These are phyloP conservation scores for Penicillium steckii DNA, from an alignment of 495 filamentous ascomycete species.

Conservation along the genomic window DNA sequence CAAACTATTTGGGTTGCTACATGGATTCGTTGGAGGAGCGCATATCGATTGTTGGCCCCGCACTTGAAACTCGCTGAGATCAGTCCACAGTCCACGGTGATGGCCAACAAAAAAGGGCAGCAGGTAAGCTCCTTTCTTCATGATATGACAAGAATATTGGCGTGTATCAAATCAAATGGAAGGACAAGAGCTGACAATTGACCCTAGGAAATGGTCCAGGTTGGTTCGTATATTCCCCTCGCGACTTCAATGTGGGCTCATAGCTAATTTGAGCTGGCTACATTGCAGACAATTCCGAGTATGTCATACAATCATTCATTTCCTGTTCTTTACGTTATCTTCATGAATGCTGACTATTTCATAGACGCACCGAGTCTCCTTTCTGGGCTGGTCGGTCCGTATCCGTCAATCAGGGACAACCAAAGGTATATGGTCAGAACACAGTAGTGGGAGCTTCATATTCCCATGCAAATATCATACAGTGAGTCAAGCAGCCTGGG, in stretches of 20 bases:
- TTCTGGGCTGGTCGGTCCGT: constrained; percentile 76
- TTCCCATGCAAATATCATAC: constrained; percentile 92
- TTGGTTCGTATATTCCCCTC: constrained; percentile 69
- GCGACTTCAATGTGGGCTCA: constrained; percentile 18
- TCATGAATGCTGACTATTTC: constrained; percentile 24
- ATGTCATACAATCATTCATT: constrained; percentile 24
- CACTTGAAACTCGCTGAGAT: constrained; percentile 27
- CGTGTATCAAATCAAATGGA: background rate
- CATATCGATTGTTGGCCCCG: constrained; percentile 21
- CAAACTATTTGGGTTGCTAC: background rate
- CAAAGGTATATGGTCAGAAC: constrained; percentile 61
- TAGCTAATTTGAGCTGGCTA: constrained; percentile 22
- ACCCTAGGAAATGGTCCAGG: constrained; percentile 97
- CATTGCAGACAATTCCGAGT: constrained; percentile 50
- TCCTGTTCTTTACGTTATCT: background rate
- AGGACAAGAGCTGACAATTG: constrained; percentile 16
- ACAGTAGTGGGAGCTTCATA: constrained; percentile 94
- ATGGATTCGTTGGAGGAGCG: constrained; percentile 20
- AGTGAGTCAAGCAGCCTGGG: constrained; percentile 64
- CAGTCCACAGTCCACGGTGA: constrained; percentile 23
- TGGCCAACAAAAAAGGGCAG: constrained; percentile 66
- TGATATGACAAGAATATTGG: background rate
- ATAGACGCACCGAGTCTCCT: constrained; percentile 71
- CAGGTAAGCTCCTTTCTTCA: constrained; percentile 56
- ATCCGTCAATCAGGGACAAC: constrained; percentile 36